A percentile compares a stretch with the other conserved stretches of the same genome.
phyloP scores from a whole-genome alignment of 2,329 filamentous ascomycete genomes.

The Cercospora brassicicola region DNA sequence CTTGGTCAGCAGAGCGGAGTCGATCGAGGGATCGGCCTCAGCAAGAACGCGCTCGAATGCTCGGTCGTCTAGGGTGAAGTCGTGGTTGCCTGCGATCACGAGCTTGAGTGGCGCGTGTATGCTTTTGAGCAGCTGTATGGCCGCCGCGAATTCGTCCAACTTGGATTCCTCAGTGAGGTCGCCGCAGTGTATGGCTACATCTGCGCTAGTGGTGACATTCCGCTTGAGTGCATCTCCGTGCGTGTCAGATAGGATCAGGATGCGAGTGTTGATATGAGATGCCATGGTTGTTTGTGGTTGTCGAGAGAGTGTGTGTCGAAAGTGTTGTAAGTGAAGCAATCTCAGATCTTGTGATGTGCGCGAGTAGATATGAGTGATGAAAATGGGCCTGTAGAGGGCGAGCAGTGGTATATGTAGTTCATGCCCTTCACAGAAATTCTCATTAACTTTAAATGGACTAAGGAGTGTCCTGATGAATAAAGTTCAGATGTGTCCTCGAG shows the following conservation, averaged over 20 bases:
- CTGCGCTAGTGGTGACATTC: slow-evolving; percentile 42
- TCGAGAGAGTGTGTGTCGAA: not conserved
- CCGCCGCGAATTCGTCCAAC: slow-evolving; percentile 49
- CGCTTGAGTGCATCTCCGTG: slow-evolving; percentile 32
- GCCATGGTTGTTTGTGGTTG: not conserved
- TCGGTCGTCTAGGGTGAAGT: slow-evolving; percentile 54
- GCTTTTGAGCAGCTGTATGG: slow-evolving; percentile 49
- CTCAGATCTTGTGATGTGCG: not conserved
- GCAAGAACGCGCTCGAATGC: slow-evolving; percentile 22
- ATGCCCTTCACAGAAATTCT: not conserved
- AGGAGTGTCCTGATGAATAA: not conserved
- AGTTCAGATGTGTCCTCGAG: not conserved
- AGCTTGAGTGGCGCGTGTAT: slow-evolving; percentile 59
- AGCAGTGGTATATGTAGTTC: not conserved
- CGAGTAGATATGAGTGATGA: not conserved
- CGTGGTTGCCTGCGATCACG: slow-evolving; percentile 65
- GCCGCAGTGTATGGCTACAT: slow-evolving; percentile 60
- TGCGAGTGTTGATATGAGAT: slow-evolving; percentile 36
- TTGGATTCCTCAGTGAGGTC: slow-evolving; percentile 58
- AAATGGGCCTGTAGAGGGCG: not conserved
- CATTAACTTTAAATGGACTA: not conserved
- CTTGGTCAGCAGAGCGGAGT: slow-evolving; percentile 6
- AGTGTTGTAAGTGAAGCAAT: not conserved
- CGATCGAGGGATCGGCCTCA: not conserved
- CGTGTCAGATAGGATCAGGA: slow-evolving; percentile 50